phyloP scores from a whole-genome alignment of 2,329 filamentous ascomycete genomes.

The Colletotrichum karsti region DNA sequence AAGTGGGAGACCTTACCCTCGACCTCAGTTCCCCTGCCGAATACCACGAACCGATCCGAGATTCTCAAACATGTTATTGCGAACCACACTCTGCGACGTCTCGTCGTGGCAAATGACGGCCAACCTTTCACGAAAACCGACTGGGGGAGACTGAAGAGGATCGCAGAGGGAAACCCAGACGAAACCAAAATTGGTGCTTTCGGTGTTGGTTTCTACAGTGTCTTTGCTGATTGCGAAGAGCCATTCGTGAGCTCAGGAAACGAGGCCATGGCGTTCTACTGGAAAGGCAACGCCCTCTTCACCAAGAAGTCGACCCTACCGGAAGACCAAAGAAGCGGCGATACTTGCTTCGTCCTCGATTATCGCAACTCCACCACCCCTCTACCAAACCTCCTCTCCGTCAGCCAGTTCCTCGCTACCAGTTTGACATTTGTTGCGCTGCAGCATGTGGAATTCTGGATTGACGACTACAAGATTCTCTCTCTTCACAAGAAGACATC shows the following conservation, averaged over 20 bases:
- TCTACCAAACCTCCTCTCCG: slow-evolving; percentile 83
- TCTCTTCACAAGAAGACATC: slow-evolving; percentile 86
- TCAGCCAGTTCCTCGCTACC: slow-evolving; percentile 92
- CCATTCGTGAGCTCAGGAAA: slow-evolving; percentile 94
- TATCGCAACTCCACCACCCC: slow-evolving; percentile 91
- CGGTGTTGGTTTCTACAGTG: slow-evolving; percentile 97
- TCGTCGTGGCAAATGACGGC: slow-evolving; percentile 95
- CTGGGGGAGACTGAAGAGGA: slow-evolving; percentile 92
- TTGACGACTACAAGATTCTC: slow-evolving; percentile 87
- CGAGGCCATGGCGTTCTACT: slow-evolving; percentile 98
- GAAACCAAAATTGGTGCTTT: slow-evolving; percentile 99
- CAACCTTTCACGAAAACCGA: slow-evolving; percentile 88
- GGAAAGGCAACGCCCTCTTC: slow-evolving; percentile 98
- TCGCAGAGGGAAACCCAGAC: slow-evolving; percentile 98
- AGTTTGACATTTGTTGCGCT: slow-evolving; percentile 96
- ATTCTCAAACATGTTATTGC: slow-evolving; percentile 84
- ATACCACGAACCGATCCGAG: slow-evolving; percentile 71
- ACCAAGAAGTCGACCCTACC: slow-evolving; percentile 85
- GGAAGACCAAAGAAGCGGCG: slow-evolving; percentile 68
- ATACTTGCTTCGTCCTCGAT: slow-evolving; percentile 94
- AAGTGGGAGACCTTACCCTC: slow-evolving; percentile 93
- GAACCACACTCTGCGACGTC: slow-evolving; percentile 84
- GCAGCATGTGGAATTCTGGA: slow-evolving; percentile 85
- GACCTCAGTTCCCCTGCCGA: slow-evolving; percentile 75
- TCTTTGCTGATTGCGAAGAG: slow-evolving; percentile 97